Conservation (phyloP, 768 basidiomycete genomes). For the Leucocoprinus leucothites region DNA sequence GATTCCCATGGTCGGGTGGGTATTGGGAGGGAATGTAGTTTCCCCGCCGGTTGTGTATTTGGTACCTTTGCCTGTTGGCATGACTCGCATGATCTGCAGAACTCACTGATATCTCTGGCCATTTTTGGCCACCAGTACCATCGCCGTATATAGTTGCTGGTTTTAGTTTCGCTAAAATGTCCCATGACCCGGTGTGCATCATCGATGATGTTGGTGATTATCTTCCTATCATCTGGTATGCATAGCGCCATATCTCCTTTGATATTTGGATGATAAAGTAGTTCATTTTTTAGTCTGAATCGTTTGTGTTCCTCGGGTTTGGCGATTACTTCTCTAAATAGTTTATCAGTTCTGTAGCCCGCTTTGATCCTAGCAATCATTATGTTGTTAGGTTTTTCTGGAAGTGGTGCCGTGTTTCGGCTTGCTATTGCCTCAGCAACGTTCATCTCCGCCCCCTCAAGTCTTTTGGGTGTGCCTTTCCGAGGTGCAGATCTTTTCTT, state of each 20-base stretch:
- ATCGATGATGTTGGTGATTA: constrained; percentile 14
- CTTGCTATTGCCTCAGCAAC: too few relatives aligned
- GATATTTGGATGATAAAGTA: constrained; percentile 8
- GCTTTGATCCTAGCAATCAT: too few relatives aligned
- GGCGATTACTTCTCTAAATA: constrained; percentile 5
- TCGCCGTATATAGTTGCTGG: constrained; percentile 24
- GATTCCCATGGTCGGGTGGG: constrained; percentile 29
- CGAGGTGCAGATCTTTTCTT: too few relatives aligned
- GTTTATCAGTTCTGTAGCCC: constrained; percentile 1
- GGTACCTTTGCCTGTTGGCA: constrained; percentile 22
- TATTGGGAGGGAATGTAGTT: constrained; percentile 26
- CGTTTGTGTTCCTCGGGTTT: neutral
- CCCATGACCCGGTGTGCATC: constrained; percentile 29
- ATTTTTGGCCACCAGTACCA: constrained; percentile 34
- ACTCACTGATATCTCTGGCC: constrained; percentile 17
- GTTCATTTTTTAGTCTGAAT: constrained; percentile 8
- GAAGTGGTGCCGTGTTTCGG: too few relatives aligned
- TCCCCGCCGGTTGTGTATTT: constrained; percentile 20
- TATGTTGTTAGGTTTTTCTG: too few relatives aligned
- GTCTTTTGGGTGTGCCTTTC: too few relatives aligned
- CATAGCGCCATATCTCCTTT: constrained; percentile 15
- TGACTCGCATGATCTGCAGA: constrained; percentile 20
- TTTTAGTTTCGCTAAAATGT: constrained; percentile 27
- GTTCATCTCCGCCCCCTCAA: too few relatives aligned
- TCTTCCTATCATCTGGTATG: constrained; percentile 14